Conservation (phyloP, 345 rosid genomes). For the Eucalyptus tenuipes region DNA sequence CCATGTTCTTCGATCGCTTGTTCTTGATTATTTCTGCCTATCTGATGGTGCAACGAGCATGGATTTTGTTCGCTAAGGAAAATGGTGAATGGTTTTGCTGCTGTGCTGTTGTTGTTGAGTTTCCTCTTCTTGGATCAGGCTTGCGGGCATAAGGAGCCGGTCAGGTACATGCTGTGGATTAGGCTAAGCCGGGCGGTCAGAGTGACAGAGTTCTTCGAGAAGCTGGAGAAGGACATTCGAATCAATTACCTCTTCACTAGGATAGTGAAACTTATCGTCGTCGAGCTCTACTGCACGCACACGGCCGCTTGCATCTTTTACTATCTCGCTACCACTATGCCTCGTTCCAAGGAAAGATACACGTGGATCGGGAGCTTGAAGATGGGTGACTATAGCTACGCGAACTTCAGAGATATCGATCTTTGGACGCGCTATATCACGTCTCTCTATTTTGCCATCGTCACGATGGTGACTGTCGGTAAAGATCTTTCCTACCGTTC, state of each 20-base stretch:
- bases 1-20: not conserved
- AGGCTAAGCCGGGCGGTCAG: conserved; percentile 50
- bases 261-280: conserved; percentile 75
- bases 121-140: conserved; percentile 16
- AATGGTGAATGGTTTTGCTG: not conserved
- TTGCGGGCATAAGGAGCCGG: conserved; percentile 48
- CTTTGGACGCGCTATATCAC: conserved; percentile 64
- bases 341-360: conserved; percentile 61
- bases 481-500: not conserved
- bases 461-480: conserved; percentile 95
- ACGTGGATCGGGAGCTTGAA: conserved; percentile 91
- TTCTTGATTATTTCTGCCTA: not conserved
- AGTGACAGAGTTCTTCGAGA: conserved; percentile 55
- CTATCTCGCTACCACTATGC: conserved; percentile 81
- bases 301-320: conserved; percentile 91
- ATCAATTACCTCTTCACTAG: conserved; percentile 74
- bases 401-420: conserved; percentile 60
- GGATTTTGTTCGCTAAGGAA: not conserved
- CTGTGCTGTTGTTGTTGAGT: not conserved
- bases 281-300: conserved; percentile 83
- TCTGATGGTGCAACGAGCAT: not conserved
- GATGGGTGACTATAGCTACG: conserved; percentile 57
- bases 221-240: conserved; percentile 73
- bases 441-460: conserved; percentile 75
- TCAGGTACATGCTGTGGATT: conserved; percentile 70